Conservation (phyloP, 2,329 filamentous ascomycete genomes). For the Alternaria novae-zelandiae region DNA sequence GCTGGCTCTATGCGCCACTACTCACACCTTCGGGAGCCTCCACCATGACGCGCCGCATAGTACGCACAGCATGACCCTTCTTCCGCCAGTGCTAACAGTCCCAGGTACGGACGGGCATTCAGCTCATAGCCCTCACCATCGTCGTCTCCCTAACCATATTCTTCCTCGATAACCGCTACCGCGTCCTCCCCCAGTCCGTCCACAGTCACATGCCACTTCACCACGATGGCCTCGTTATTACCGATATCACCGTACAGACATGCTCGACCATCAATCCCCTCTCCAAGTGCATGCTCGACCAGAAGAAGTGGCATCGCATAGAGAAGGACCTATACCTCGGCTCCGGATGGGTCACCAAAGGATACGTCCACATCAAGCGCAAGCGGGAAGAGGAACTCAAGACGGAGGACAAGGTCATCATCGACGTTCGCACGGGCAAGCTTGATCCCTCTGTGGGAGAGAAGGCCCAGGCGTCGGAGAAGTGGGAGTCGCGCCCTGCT, state of each 20-base stretch:
- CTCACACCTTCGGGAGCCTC: slow-evolving; percentile 17
- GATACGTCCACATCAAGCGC: slow-evolving; percentile 81
- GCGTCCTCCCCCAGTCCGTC: slow-evolving; percentile 82
- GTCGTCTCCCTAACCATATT: slow-evolving; percentile 73
- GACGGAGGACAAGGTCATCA: slow-evolving; percentile 75
- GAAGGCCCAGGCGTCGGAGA: slow-evolving; percentile 63
- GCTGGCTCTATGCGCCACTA: slow-evolving; percentile 17
- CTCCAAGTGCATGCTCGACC: slow-evolving; percentile 76
- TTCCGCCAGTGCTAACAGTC: slow-evolving; percentile 18
- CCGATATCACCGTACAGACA: slow-evolving; percentile 78
- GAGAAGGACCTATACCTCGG: slow-evolving; percentile 89
- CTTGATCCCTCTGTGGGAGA: slow-evolving; percentile 69
- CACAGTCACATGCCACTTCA: slow-evolving; percentile 85
- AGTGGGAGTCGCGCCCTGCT: slow-evolving; percentile 78
- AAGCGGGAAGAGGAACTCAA: slow-evolving; percentile 86
- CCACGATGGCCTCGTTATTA: slow-evolving; percentile 82
- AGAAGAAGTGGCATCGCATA: slow-evolving; percentile 77
- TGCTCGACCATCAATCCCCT: slow-evolving; percentile 78
- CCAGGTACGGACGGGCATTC: slow-evolving; percentile 68
- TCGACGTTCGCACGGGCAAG: slow-evolving; percentile 78
- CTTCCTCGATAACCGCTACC: slow-evolving; percentile 86
- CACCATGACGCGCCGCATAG: slow-evolving; percentile 51
- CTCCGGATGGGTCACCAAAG: slow-evolving; percentile 74
- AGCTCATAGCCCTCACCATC: slow-evolving; percentile 71
- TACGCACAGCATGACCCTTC: slow-evolving; percentile 19